A percentile compares a stretch with the other conserved stretches of the same genome.
Conservation (phyloP, 1,139 yeast species). For the Schwanniomyces etchellsii region DNA sequence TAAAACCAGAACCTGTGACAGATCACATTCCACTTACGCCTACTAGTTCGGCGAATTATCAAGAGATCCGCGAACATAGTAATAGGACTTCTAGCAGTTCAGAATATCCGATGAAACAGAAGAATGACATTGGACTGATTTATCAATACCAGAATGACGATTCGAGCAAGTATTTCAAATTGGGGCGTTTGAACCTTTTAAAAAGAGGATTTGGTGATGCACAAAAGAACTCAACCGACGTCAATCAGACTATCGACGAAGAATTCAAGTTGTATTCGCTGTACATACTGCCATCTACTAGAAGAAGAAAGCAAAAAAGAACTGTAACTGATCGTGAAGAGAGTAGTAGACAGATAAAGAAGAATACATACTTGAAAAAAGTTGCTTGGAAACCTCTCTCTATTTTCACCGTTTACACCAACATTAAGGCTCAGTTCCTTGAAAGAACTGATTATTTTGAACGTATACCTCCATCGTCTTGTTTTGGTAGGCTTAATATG, state of each 20-base stretch:
- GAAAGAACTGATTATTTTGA: constrained; percentile 20
- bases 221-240: constrained; percentile 10
- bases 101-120: too few relatives aligned
- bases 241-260: constrained; percentile 13
- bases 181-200: constrained; percentile 5
- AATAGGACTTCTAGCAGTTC: too few relatives aligned
- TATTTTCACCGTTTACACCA: constrained; percentile 32
- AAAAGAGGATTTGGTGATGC: constrained; percentile 7
- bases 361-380: constrained; percentile 7
- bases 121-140: constrained; percentile 6
- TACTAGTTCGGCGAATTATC: too few relatives aligned
- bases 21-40: too few relatives aligned
- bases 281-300: constrained; percentile 2
- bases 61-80: too few relatives aligned
- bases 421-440: constrained; percentile 17
- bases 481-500: constrained; percentile 39
- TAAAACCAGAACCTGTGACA: too few relatives aligned
- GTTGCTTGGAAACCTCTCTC: constrained; percentile 33
- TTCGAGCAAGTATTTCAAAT: constrained; percentile 1
- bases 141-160: constrained; percentile 6
- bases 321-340: background rate
- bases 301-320: constrained; percentile 6
- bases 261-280: constrained; percentile 10
- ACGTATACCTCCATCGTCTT: constrained; percentile 23
- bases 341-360: background rate